phyloP scores from a whole-genome alignment of 768 basidiomycete species.

The Dioszegia aurantiaca region DNA sequence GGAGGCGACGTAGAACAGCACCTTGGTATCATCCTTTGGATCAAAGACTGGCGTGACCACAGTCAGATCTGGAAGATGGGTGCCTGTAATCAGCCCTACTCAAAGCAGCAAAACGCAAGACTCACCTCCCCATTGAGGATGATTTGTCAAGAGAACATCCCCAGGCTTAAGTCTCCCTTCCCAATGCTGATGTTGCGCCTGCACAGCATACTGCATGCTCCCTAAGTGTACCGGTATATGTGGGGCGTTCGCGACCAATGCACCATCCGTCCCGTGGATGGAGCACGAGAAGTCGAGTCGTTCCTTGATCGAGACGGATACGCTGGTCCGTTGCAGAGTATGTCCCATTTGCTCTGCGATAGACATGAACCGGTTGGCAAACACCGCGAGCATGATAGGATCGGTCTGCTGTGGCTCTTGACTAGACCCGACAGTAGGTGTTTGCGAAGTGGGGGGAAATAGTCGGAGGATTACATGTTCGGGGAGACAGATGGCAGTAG shows the following conservation, averaged over 20 bases:
- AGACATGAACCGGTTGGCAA: constrained; percentile 29
- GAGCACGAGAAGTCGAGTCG: constrained; percentile 40
- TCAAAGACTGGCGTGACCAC: constrained; percentile 37
- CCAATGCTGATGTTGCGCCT: constrained; percentile 26
- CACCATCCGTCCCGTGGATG: constrained; percentile 36
- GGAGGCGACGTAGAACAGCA: constrained; percentile 18
- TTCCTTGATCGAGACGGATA: constrained; percentile 34
- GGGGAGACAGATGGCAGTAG: constrained; percentile 4
- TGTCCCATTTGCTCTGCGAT: constrained; percentile 43
- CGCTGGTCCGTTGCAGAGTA: constrained; percentile 32
- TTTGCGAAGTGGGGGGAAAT: neutral
- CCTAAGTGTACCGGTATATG: constrained; percentile 40
- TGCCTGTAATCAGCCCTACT: constrained; percentile 12
- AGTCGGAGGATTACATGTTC: constrained; percentile 14
- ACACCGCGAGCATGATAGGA: constrained; percentile 28
- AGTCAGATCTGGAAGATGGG: constrained; percentile 37
- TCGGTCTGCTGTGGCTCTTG: neutral
- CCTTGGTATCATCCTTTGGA: constrained; percentile 16
- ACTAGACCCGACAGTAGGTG: neutral
- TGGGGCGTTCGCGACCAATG: constrained; percentile 45
- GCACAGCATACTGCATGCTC: constrained; percentile 34
- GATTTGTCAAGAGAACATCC: constrained; percentile 37
- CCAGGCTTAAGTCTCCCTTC: constrained; percentile 23
- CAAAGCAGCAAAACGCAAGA: no score
- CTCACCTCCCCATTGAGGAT: constrained; percentile 18